Percentiles rank a stretch among this genome's conserved stretches.
These are phyloP conservation scores for Russula griseocarnosa DNA, from an alignment of 768 basidiomycete species.

Conservation along the genomic window DNA sequence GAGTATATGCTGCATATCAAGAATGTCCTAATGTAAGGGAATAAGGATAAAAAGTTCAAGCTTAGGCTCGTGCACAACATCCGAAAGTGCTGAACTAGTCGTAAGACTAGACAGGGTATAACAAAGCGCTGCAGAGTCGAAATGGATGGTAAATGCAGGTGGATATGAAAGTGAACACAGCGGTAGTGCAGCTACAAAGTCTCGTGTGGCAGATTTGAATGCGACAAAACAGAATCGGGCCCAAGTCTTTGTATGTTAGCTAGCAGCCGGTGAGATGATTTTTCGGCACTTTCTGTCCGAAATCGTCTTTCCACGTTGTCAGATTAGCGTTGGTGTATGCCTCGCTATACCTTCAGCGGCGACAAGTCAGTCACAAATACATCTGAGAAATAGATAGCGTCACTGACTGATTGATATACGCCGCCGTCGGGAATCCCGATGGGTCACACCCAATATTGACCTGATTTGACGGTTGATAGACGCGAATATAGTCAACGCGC, in stretches of 20 bases:
- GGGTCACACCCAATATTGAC: conserved; percentile 69
- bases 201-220: background rate
- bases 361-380: background rate
- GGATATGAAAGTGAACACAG: background rate
- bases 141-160: background rate
- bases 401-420: conserved; percentile 69
- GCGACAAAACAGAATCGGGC: background rate
- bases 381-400: background rate
- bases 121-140: conserved; percentile 7
- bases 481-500: conserved; percentile 78
- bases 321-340: conserved; percentile 68
- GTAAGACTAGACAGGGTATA: conserved; percentile 14
- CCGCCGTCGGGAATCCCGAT: conserved; percentile 60
- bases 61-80: conserved; percentile 7
- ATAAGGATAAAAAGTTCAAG: conserved; percentile 21
- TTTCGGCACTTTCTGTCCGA: conserved; percentile 46
- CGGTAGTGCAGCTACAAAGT: background rate
- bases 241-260: background rate
- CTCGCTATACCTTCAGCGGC: conserved; percentile 47
- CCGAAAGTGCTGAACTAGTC: conserved; percentile 7
- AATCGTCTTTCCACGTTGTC: conserved; percentile 47
- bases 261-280: conserved; percentile 46
- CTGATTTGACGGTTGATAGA: conserved; percentile 53
- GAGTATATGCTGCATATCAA: conserved; percentile 10
- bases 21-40: background rate